A percentile compares a stretch with the other conserved stretches of the same genome.
Conservation (phyloP, 2,329 filamentous ascomycete species). For the Diplocarpon mali region DNA sequence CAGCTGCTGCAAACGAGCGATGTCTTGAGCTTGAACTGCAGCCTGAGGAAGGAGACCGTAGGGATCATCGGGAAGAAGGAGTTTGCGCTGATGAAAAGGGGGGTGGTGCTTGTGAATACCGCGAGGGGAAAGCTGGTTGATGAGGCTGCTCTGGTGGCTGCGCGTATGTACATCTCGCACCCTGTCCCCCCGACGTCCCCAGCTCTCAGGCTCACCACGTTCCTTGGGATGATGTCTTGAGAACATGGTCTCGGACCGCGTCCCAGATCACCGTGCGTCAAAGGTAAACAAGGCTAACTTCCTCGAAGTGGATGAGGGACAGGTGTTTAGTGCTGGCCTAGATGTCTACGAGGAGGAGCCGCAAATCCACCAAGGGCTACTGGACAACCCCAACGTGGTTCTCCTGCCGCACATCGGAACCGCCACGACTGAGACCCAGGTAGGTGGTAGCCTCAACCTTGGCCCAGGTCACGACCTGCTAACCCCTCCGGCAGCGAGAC, state of each 20-base stretch:
- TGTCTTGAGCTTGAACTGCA: slow-evolving; percentile 67
- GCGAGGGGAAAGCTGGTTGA: slow-evolving; percentile 71
- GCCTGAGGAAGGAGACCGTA: slow-evolving; percentile 54
- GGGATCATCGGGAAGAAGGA: slow-evolving; percentile 59
- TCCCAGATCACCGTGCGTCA: no score
- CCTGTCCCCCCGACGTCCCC: no score
- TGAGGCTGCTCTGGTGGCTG: slow-evolving; percentile 63
- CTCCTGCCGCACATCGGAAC: slow-evolving; percentile 79
- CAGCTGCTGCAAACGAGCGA: slow-evolving; percentile 58
- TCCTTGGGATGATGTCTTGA: no score
- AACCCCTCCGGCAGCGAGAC: slow-evolving; percentile 31
- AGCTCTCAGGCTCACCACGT: no score
- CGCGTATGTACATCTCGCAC: slow-evolving; percentile 26
- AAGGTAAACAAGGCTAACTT: no score
- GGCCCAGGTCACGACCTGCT: not conserved
- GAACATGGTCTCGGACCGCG: no score
- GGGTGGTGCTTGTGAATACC: slow-evolving; percentile 71
- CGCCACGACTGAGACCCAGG: slow-evolving; percentile 50
- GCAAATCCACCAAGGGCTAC: slow-evolving; percentile 56
- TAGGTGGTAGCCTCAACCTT: slow-evolving; percentile 9
- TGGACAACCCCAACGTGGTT: slow-evolving; percentile 61
- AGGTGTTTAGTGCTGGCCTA: slow-evolving; percentile 58
- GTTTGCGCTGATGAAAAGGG: slow-evolving; percentile 65
- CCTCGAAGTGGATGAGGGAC: slow-evolving; percentile 42
- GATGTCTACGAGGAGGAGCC: slow-evolving; percentile 80